Evolutionary conservation across 2,329 filamentous ascomycete genomes (phyloP).

Genomic region (Clonostachys rhizophaga): DNA sequence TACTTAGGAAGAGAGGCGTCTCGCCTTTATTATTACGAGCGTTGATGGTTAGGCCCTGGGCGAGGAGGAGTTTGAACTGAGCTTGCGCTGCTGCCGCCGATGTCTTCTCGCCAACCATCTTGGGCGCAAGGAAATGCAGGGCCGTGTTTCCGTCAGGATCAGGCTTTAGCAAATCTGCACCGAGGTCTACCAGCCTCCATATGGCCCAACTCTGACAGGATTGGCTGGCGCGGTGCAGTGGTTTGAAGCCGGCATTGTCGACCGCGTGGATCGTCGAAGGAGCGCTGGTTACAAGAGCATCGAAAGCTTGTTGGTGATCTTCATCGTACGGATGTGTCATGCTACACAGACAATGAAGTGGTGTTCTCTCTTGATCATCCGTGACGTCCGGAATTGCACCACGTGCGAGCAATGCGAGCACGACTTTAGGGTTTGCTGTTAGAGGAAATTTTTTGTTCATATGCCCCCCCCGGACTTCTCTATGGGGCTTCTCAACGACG

Average conservation of each 20-base stretch:
- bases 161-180: constrained; percentile 6
- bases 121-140: constrained; percentile 3
- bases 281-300: neutral
- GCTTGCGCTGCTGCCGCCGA: neutral
- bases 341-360: neutral
- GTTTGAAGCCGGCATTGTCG: neutral
- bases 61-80: constrained; percentile 3
- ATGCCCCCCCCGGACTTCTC: neutral
- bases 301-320: neutral
- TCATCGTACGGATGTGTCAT: neutral
- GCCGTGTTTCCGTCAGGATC: constrained; percentile 3
- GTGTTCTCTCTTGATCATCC: neutral
- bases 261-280: neutral
- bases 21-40: neutral
- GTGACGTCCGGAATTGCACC: neutral
- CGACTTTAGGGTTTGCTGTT: too few species aligned
- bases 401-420: neutral
- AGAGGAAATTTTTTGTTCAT: neutral
- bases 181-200: constrained; percentile 4
- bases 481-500: neutral
- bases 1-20: neutral
- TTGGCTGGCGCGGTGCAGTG: neutral
- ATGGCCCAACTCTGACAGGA: neutral
- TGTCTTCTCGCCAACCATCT: neutral
- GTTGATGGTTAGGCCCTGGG: neutral